Evolutionary conservation across 192 early-diverging fungal genomes (phyloP).

Genomic region (Backusella luteola): DNA sequence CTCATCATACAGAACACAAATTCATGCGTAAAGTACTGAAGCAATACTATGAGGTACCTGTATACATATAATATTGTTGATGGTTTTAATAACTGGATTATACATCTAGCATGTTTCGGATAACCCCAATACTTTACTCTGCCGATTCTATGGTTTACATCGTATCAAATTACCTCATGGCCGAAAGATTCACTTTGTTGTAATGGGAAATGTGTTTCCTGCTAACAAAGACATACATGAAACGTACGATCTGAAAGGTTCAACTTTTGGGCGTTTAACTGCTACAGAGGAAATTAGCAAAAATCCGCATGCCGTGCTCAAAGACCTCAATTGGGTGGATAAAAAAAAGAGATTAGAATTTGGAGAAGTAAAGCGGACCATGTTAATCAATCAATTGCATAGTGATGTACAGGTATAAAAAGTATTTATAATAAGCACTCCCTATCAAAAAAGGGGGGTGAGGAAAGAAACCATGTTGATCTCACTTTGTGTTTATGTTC

Average conservation of each 20-base stretch:
- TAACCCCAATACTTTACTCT: constrained; percentile 91
- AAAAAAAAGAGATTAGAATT: constrained; percentile 72
- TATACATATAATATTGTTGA: background rate
- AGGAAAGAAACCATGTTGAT: background rate
- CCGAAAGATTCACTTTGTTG: constrained; percentile 96
- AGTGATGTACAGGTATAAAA: constrained; percentile 72
- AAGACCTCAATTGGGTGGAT: constrained; percentile 95
- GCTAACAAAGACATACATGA: constrained; percentile 96
- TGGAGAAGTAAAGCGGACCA: constrained; percentile 75
- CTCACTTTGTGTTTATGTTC: background rate
- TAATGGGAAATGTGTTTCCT: constrained; percentile 99
- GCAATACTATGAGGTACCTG: constrained; percentile 78
- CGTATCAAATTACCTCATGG: constrained; percentile 93
- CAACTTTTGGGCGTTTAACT: constrained; percentile 81
- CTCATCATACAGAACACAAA: constrained; percentile 93
- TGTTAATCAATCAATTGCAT: constrained; percentile 85
- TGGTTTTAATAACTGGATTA: background rate
- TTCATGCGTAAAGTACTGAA: constrained; percentile 86
- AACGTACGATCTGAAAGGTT: constrained; percentile 96
- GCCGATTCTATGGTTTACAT: constrained; percentile 94
- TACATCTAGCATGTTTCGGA: constrained; percentile 68
- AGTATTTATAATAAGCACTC: background rate
- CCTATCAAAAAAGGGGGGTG: background rate
- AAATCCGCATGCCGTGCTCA: constrained; percentile 90
- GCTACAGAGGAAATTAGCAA: constrained; percentile 70